A percentile compares a stretch with the other conserved stretches of the same genome.
Evolutionary conservation across 192 early-diverging fungal species (phyloP).

Genomic region (Rhizophagus clarus): DNA sequence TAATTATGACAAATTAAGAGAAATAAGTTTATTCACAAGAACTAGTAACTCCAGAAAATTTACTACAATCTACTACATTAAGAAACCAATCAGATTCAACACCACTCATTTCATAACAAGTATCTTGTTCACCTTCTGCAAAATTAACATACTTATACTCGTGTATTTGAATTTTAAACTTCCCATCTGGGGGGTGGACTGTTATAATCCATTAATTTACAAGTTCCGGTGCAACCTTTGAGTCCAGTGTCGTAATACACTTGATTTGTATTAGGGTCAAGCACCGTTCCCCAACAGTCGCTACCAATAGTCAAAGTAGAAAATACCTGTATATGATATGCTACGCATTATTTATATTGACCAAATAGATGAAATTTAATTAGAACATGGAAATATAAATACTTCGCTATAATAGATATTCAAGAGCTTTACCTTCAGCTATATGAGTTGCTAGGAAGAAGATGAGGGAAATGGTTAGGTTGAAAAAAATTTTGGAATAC

Average conservation of each 20-base stretch:
- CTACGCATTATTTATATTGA: constrained; percentile 6
- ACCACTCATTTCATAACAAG: constrained; percentile 2
- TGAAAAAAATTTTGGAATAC: no score
- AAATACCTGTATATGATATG: neutral
- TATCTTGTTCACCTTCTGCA: neutral
- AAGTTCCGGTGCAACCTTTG: neutral
- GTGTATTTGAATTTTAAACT: neutral
- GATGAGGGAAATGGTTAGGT: neutral
- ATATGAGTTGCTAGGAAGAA: neutral
- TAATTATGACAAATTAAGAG: no score
- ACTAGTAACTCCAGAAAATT: constrained; percentile 1
- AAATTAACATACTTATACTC: neutral
- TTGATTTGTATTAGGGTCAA: no score
- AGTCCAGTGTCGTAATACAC: neutral
- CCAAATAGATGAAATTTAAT: no score
- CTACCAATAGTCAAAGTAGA: neutral
- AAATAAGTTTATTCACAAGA: no score
- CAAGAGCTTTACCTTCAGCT: constrained; percentile 6
- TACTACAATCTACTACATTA: no score
- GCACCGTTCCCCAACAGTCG: neutral
- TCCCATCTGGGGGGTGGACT: neutral
- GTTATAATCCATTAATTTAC: constrained; percentile 6
- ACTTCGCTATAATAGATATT: constrained; percentile 13
- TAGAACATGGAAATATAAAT: neutral
- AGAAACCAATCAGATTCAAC: neutral